A percentile compares a stretch with the other conserved stretches of the same genome.
Evolutionary conservation across 78 protist species (phyloP).

Genomic region (Chrysochromulina tobinii): DNA sequence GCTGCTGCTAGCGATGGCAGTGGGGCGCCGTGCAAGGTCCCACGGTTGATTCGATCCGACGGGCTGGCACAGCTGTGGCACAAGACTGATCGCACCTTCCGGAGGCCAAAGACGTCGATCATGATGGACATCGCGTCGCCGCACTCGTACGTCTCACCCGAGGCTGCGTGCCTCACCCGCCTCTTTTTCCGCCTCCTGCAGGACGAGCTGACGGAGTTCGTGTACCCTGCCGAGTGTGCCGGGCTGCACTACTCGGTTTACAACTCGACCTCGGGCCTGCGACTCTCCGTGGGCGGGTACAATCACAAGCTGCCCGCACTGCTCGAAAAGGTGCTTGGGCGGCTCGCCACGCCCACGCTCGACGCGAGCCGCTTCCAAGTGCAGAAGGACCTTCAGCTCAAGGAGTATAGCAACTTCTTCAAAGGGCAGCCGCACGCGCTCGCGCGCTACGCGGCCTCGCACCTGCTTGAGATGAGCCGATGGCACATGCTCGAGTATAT

Average conservation of each 20-base stretch:
- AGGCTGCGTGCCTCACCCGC: background rate
- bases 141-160: background rate
- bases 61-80: background rate
- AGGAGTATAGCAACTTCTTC: background rate
- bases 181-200: background rate
- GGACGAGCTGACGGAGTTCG: constrained; percentile 23
- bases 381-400: background rate
- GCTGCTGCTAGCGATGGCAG: too few species aligned
- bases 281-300: background rate
- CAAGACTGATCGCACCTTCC: constrained; percentile 23
- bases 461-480: background rate
- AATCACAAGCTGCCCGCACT: background rate
- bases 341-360: background rate
- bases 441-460: background rate
- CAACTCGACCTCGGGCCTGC: background rate
- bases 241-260: background rate
- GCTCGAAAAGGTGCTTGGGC: background rate
- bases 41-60: too few species aligned
- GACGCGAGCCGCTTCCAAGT: background rate
- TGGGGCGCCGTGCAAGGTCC: too few species aligned
- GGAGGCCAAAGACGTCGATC: background rate
- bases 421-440: constrained; percentile 4
- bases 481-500: background rate
- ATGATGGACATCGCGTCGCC: background rate
- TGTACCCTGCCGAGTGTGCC: constrained; percentile 30